Evolutionary conservation across 352 stramenopile genomes (phyloP), one percentile per base, ranked within the genome.

Genomic region (Phytophthora aleatoria): DNA sequence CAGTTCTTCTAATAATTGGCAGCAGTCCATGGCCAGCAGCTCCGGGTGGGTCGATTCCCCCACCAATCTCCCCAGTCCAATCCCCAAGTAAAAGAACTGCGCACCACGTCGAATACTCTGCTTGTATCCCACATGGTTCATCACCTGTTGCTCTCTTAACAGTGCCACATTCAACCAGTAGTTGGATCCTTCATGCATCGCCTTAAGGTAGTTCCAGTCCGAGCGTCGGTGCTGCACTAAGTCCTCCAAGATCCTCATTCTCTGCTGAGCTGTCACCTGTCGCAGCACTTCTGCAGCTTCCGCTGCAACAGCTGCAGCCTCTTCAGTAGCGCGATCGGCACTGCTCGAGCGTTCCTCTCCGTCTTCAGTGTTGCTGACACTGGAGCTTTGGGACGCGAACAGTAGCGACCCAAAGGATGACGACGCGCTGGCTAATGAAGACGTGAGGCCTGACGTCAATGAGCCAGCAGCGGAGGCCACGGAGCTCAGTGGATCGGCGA

Each of bases 141-240:
- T 79, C 45, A 95, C 72, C 30, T 91, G 74, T 27, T 81, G 76
- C 61, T 95, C 86, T 3, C 79, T 66, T 12, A 95, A 55, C 45
- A 92, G 56, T 10, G 86, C 83, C 3, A 95, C 61, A 69, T 92
- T 95, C 33, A 95, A 73, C 86, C 85, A 95, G 57, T 90, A 90
- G 67, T 87, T 89, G 15, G 78, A 86, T 15, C 84, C 84, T 59
- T 85, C 71, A 54, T 95, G 86, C 81, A 95, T 91, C 16, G 76
- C 71, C 60, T 91, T 91, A 33, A 95, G 57, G 67, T 95, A 95
- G 43, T 66, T 90, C 78, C 82, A 92, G 73, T 95, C 86, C 11
- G 77, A 79, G 24, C 85, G 83, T 12, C 86, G 79, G 28, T 81
- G 69, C 74, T 90, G 77, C 42, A 92, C 81, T 11, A 95, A 75